phyloP scores from a whole-genome alignment of 768 basidiomycete species.

The Serpula lacrymans region DNA sequence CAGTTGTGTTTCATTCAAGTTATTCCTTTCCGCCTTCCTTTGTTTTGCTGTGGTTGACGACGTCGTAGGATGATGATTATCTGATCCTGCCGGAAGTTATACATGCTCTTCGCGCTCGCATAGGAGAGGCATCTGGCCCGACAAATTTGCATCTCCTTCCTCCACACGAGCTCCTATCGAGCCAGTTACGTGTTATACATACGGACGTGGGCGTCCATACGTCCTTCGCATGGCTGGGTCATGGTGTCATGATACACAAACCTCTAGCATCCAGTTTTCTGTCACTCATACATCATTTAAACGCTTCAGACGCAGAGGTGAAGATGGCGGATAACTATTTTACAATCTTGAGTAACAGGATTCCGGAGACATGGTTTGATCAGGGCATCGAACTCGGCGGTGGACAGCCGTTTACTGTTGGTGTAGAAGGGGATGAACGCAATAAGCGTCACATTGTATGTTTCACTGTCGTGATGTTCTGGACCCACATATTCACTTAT shows the following conservation, averaged over 20 bases:
- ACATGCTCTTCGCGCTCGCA: conserved; percentile 41
- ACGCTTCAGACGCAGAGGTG: conserved; percentile 45
- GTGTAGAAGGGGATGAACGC: conserved; percentile 52
- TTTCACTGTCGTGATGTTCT: conserved; percentile 10
- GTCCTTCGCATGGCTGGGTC: conserved; percentile 64
- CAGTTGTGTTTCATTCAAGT: conserved; percentile 65
- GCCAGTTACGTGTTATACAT: conserved; percentile 42
- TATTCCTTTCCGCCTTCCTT: background rate
- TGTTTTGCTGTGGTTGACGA: conserved; percentile 4
- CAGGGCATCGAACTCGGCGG: conserved; percentile 59
- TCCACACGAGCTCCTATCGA: conserved; percentile 57
- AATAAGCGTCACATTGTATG: conserved; percentile 60
- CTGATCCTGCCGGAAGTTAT: conserved; percentile 57
- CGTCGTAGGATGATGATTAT: conserved; percentile 63
- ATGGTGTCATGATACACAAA: conserved; percentile 53
- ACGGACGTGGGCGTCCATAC: conserved; percentile 41
- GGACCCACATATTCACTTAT: background rate
- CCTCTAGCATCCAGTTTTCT: conserved; percentile 46
- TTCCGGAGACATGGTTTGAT: conserved; percentile 63
- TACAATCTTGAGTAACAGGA: conserved; percentile 50
- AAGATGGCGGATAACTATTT: conserved; percentile 74
- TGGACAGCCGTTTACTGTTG: conserved; percentile 60
- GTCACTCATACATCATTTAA: conserved; percentile 39
- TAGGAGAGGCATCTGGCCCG: conserved; percentile 22
- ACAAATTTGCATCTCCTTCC: conserved; percentile 52